phyloP scores from a whole-genome alignment of 208 protist genomes.

The Porcisia deanei region DNA sequence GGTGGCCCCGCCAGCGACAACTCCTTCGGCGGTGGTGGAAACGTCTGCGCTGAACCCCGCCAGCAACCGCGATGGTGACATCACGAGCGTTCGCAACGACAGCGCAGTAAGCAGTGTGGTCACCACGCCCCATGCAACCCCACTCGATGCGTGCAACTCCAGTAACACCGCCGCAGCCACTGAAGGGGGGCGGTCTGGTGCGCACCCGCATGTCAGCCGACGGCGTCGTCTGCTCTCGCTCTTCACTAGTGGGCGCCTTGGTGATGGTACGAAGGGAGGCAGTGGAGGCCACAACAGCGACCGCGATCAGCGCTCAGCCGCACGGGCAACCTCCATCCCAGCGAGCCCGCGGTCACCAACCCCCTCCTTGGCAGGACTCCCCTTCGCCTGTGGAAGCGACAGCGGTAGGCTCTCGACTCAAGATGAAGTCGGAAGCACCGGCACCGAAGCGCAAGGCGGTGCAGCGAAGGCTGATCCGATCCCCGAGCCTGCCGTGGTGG shows the following conservation, averaged over 20 bases:
- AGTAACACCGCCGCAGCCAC: not conserved
- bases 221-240: slow-evolving; percentile 28
- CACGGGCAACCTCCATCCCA: not conserved
- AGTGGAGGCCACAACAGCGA: not conserved
- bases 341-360: not conserved
- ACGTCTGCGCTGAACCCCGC: not conserved
- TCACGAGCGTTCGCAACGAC: not conserved
- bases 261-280: not conserved
- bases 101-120: slow-evolving; percentile 4
- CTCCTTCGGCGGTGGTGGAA: not conserved
- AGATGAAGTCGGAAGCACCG: not conserved
- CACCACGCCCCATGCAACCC: not conserved
- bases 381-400: not conserved
- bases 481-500: slow-evolving; percentile 13
- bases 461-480: not conserved
- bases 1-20: not conserved
- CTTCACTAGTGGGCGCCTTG: slow-evolving; percentile 31
- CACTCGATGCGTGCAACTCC: not conserved
- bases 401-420: not conserved
- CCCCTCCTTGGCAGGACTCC: not conserved
- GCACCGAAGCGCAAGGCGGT: not conserved
- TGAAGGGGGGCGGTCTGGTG: not conserved
- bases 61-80: slow-evolving; percentile 2
- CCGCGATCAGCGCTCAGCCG: not conserved
- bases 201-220: slow-evolving; percentile 1